Evolutionary conservation across 768 basidiomycete genomes (phyloP).

Genomic region (Dacryopinax spathularia): DNA sequence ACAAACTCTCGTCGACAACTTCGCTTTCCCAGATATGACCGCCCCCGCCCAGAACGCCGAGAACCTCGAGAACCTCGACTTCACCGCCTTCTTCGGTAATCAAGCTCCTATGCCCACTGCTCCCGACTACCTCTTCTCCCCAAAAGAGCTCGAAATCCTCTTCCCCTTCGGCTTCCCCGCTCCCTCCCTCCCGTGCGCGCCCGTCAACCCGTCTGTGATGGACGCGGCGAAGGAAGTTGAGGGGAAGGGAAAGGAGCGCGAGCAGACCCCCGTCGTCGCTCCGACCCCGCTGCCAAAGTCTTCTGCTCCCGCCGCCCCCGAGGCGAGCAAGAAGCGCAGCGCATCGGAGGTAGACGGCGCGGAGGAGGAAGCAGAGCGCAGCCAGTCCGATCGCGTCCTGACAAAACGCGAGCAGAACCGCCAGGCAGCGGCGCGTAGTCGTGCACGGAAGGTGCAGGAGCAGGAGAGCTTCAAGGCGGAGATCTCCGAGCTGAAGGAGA

Average conservation of each 20-base stretch:
- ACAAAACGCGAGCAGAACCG: conserved; percentile 1
- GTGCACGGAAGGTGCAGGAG: background rate
- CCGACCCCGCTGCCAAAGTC: background rate
- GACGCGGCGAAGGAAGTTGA: background rate
- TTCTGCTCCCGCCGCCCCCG: background rate
- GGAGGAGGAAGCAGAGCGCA: background rate
- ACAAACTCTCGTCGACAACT: conserved; percentile 1
- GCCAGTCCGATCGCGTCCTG: background rate
- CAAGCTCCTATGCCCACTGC: background rate
- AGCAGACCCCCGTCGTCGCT: background rate
- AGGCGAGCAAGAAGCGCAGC: background rate
- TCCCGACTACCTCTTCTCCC: background rate
- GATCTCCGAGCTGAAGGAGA: background rate
- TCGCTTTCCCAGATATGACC: background rate
- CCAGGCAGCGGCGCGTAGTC: background rate
- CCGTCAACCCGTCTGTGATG: background rate
- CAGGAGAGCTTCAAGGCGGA: background rate
- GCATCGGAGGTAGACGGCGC: background rate
- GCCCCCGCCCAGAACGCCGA: no score
- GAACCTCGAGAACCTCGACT: background rate
- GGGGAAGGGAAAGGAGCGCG: background rate
- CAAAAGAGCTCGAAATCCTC: background rate
- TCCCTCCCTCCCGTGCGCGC: background rate
- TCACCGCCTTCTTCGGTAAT: background rate
- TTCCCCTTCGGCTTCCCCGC: background rate